Base-by-base conservation (phyloP, 2,329 filamentous ascomycete genomes). In the Fusarium illudens region DNA sequence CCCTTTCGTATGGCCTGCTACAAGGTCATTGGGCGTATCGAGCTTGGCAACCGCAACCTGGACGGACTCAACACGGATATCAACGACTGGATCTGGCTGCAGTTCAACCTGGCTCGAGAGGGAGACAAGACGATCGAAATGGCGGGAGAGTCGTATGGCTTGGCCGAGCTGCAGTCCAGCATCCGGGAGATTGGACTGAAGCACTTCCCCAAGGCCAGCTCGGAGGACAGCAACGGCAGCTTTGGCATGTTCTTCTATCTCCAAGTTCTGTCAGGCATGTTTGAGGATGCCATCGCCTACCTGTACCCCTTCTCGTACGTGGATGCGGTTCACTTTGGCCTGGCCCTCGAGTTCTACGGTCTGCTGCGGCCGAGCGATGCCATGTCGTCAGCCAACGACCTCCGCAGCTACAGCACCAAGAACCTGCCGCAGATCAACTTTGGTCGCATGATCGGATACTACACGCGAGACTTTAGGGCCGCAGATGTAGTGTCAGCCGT, bases 1-100 rank as follows among this genome's bases (percentile, higher is more conserved):
- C 96, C 96, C 25, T 99, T 96, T 82, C 90, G 94, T 56, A 94
- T 97, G 89, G 94, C 95, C 49, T 97, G 96, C 78, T 98, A 98
- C 85, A 98, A 99, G 84, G 90, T 99, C 65, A 91, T 99, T 72
- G 96, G 96, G 46, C 93, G 89, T 46, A 90, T 89, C 71, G 89
- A 91, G 73, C 81, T 92, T 25, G 83, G 82, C 75, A 89, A 89
- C 78, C 86, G 89, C 66, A 88, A 84, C 70, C 78, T 91, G 29
- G 88, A 90, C 22, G 86, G 86, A 46, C 80, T 91, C 33, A 87
- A 87, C 72, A 87, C 85, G 13, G 87, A 89, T 60, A 87, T 91
- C 62, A 87, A 90, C 73, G 89, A 92, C 78, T 91, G 88, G 87
- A 86, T 90, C 75, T 92, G 89, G 89, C 83, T 91, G 58, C 89